Base-by-base conservation (phyloP, 192 early-diverging fungal genomes). In the Podila horticola region DNA sequence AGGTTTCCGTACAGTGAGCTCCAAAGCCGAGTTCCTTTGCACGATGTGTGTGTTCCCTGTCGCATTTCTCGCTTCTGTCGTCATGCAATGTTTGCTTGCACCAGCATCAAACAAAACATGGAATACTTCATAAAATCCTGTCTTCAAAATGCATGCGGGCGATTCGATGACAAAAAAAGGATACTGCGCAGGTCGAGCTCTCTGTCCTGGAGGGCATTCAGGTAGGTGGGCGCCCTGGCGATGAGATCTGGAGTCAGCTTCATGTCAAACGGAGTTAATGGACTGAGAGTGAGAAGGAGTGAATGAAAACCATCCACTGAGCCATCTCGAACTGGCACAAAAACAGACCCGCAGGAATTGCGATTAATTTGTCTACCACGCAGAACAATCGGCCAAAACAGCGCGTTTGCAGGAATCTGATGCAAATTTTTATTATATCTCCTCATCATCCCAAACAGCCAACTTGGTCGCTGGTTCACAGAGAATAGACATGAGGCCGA, bases 161-260 rank as follows among this genome's bases (percentile, higher is more conserved):
- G 29, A 28, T 7, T 45, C 31, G 26, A 57, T 57, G 50, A 57
- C 41, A 67, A 59, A 67, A 57, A 57, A 34, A 48, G 49, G 62
- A 72, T 88, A 96, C 94, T 92, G 84, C 96, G 88, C 60, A 99
- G 84, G 69, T 96, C 93, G 60, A 99, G 89, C 84, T 97, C 95
- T 58, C 95, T 86, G 84, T 97, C 97, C 83, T 92, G 92, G 31
- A 97, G 83, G 20, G 97, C 86, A 83, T 99, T 98, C 38, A 98
- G 87, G 66, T 87, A 93, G 31, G 91, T 87, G 48, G 89, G 82
- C 63, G 92, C 88, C 31, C 86, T 85, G 58, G 84, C 60, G 58
- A 95, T 87, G 55, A 95, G 83, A 34, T 93, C 94, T 28, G 92
- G 89, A 17, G 94, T 94, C 41, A 95, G 83, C 77, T 93, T 94